Evolutionary conservation across 768 basidiomycete genomes (phyloP).

Genomic region (Tulasnella sp.): DNA sequence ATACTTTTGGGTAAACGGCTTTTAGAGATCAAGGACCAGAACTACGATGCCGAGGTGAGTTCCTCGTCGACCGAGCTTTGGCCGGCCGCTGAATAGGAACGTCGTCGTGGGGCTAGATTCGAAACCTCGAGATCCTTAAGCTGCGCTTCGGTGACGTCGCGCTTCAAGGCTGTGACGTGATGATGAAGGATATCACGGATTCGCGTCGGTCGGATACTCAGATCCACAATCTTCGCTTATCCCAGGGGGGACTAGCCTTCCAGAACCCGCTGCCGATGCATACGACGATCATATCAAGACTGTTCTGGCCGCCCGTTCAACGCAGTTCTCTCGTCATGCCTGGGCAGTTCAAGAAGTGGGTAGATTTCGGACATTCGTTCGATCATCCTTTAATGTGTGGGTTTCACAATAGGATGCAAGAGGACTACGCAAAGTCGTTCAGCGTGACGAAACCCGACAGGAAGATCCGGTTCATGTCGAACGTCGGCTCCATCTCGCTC

Average conservation of each 20-base stretch:
- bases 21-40: conserved; percentile 67
- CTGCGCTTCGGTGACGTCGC: conserved; percentile 90
- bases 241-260: conserved; percentile 32
- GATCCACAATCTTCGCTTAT: conserved; percentile 38
- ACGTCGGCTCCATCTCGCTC: conserved; percentile 74
- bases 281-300: conserved; percentile 81
- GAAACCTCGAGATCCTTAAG: conserved; percentile 89
- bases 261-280: conserved; percentile 39
- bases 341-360: conserved; percentile 66
- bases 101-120: no score
- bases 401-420: conserved; percentile 44
- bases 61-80: neutral
- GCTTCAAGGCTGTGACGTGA: conserved; percentile 93
- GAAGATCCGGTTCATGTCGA: conserved; percentile 75
- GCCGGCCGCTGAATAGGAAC: no score
- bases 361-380: neutral
- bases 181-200: conserved; percentile 95
- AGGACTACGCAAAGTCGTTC: conserved; percentile 66
- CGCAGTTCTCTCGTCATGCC: conserved; percentile 57
- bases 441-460: conserved; percentile 87
- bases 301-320: conserved; percentile 87
- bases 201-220: conserved; percentile 83
- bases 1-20: conserved; percentile 80
- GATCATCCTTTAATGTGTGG: neutral
- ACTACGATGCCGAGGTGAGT: conserved; percentile 54